phyloP scores from a whole-genome alignment of 2,329 filamentous ascomycete species.

The Byssochlamys sp. region DNA sequence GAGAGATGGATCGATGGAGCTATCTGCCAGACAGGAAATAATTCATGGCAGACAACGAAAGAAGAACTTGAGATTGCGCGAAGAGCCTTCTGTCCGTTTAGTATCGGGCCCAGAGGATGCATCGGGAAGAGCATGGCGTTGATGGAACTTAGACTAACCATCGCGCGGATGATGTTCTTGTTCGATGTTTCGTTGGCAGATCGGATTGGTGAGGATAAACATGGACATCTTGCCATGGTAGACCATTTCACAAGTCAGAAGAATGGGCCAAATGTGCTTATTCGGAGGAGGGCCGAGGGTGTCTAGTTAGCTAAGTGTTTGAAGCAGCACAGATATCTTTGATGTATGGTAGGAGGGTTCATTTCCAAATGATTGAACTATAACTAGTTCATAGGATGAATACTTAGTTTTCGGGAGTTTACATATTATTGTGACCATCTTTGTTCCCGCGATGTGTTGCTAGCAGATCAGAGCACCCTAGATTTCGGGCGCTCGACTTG shows the following conservation, averaged over 20 bases:
- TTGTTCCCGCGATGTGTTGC: no score
- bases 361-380: background rate
- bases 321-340: no score
- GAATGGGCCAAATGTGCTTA: conserved; percentile 26
- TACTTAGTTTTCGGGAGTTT: no score
- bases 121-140: conserved; percentile 36
- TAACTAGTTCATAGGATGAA: background rate
- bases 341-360: background rate
- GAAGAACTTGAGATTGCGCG: conserved; percentile 47
- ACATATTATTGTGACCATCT: no score
- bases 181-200: conserved; percentile 31
- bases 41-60: conserved; percentile 35
- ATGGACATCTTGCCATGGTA: conserved; percentile 26
- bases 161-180: conserved; percentile 29
- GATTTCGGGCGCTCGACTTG: no score
- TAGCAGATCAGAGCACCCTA: no score
- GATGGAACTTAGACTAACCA: conserved; percentile 32
- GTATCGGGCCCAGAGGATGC: conserved; percentile 33
- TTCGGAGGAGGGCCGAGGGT: conserved; percentile 3
- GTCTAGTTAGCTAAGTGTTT: background rate
- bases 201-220: conserved; percentile 23
- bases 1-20: conserved; percentile 55
- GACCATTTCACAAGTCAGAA: conserved; percentile 32
- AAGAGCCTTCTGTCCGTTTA: conserved; percentile 59
- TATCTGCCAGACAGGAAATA: conserved; percentile 27